Evolutionary conservation across 2,329 filamentous ascomycete genomes (phyloP), one percentile per base, ranked within the genome.

Genomic region (Ophiostoma fasciatum): DNA sequence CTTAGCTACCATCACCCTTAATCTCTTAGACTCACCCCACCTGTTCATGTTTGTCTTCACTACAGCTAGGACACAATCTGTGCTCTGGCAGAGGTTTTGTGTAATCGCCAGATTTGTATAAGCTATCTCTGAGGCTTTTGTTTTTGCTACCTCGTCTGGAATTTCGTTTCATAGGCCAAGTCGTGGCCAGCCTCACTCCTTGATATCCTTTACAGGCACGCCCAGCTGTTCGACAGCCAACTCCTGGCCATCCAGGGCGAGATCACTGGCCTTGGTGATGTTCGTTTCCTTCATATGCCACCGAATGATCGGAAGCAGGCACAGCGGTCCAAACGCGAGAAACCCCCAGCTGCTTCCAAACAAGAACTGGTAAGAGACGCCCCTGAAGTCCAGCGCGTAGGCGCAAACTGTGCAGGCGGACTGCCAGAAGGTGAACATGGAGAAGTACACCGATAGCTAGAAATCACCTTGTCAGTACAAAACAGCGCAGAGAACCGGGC

Each of bases 201-300:
- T 25, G 11, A 9, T 3, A 25, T n/a, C n/a, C n/a, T n/a, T n/a
- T n/a, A 25, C 23, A 13, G 23, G 8, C 10, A 13, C 7, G 23
- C 11, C 23, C 20, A 22, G 6, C 23, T 25, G 11, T 13, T 25
- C 23, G 23, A 6, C 13, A 13, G 11, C 23, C 23, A 3, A 12
- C 30, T 31, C 30, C 6, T 14, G 30, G 12, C 19, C 30, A 6
- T 5, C 23, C 5, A 25, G 3, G 23, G 11, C 23, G 3, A 25
- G 23, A 13, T 31, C 30, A 14, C 7, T 21, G 19, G 30, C 19
- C 30, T 22, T 13, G 23, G 13, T 31, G 18, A 31, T 22, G n/a
- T 31, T 31, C n/a, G 30, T 31, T 21, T 31, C 30, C 30, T 31
- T 31, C 30, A 31, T 31, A n/a, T 31, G 9, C 30, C 30, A 31